Evolutionary conservation across 805 yeast species (phyloP), one percentile per base, ranked within the genome.

Genomic region (Cyberlindnera mrakii): DNA sequence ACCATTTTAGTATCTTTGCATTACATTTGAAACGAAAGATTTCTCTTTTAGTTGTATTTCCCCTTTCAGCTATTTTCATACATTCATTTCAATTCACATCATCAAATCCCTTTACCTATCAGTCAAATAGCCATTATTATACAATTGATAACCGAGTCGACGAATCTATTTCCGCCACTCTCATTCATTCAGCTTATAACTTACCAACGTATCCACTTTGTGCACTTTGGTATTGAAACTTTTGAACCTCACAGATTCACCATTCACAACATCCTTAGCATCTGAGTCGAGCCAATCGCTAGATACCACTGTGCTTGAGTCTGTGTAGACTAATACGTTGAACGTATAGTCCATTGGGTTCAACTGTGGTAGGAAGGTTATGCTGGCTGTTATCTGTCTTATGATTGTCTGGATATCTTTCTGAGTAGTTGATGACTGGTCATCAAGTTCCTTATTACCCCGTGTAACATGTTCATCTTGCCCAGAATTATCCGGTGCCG

Each of bases 371-470:
- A 90, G 69, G 58, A 89, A 88, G 0, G 96, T 78, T 2, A 85
- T 86, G 34, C 93, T 81, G 0, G 96, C 87, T 0, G 96, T 87
- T 40, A 90, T 85, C 53, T 90, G 97, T 41, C 96, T 75, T 33
- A 90, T 79, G 6, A 90, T 80, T 0, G 88, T 78, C 60, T 86
- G 91, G n/a, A 89, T 86, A 50, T 88, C 93, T 40, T 64, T 68
- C 29, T 37, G 40, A 13, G 31, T 20, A 17, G 40, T 15, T 23
- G 27, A 4, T 10, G 27, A 23, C 9, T 23, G 27, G 27, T 23
- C 27, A 23, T 23, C 27, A 23, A 11, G 11, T 23, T 9, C 10
- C 27, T 23, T 23, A 23, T 23, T 11, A 10, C 27, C 9, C 3
- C 30, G 18, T 19, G 5, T 30, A n/a, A 18, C 34, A 5, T 19